Evolutionary conservation across 257 asterid species (phyloP), one percentile per base, ranked within the genome.

Genomic region (Avicennia marina): DNA sequence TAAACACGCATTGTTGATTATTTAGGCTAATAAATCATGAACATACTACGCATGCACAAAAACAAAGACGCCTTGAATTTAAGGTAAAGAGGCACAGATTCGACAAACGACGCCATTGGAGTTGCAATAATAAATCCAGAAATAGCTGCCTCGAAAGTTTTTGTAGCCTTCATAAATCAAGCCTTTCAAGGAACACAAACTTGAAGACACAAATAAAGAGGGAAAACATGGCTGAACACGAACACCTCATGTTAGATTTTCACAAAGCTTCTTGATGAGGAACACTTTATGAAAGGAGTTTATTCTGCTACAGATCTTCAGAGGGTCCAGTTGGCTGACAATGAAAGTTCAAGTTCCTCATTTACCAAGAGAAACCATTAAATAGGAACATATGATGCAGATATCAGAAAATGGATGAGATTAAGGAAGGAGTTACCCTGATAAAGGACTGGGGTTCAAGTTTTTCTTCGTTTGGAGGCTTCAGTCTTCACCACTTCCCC

Each of bases 371-470:
- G 69, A 63, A 72, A 58, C 72, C 56, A 62, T 60, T 29, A 34
- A 36, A 18, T 41, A 64, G 39, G 39, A 42, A 27, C 41, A 34
- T 56, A 29, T 29, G 7, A 50, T 26, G 38, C 38, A 12, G 3
- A 50, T n/a, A 25, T 1, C 22, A 24, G 33, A 11, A 22, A 6
- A 20, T 32, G 18, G 48, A 63, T 56, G 43, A 65, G 63, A 50
- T 32, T 64, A 69, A 67, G 68, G 70, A 69, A 66, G 56, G 62
- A 58, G 46, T 77, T 80, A 70, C 83, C 80, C 56, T 47, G 44
- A n/a, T 41, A 66, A 55, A 43, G 46, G n/a, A n/a, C n/a, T n/a
- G n/a, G n/a, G n/a, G n/a, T n/a, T n/a, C n/a, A n/a, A n/a, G 25
- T 31, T 33, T 36, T 53, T 58, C 60, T 49, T 77, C 68, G 67